phyloP scores from a whole-genome alignment of 345 rosid species.

The Syzygium aromaticum region DNA sequence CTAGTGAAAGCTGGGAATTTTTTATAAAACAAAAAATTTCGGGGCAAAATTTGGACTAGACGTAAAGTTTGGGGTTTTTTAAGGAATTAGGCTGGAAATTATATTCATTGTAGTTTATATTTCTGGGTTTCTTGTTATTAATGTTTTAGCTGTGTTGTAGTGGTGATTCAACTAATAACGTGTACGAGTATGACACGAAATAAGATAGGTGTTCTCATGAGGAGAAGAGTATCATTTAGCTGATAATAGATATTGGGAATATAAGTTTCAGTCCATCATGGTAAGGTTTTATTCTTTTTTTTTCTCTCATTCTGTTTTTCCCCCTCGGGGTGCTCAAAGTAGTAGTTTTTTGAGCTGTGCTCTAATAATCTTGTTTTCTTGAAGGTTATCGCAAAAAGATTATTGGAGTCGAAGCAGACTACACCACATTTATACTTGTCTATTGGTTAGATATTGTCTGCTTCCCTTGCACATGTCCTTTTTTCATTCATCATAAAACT shows the following conservation, averaged over 20 bases:
- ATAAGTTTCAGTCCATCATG: neutral
- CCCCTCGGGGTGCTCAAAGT: neutral
- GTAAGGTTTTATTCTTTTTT: neutral
- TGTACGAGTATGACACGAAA: neutral
- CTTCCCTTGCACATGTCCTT: neutral
- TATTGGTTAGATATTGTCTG: conserved; percentile 38
- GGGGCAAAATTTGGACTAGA: neutral
- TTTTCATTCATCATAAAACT: neutral
- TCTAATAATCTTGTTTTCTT: neutral
- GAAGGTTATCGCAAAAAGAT: conserved; percentile 85
- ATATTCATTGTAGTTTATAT: neutral
- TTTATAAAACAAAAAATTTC: neutral
- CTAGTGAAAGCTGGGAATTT: neutral
- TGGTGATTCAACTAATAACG: neutral
- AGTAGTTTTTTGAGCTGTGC: neutral
- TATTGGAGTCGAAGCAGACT: conserved; percentile 91
- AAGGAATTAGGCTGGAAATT: neutral
- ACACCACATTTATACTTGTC: conserved; percentile 87
- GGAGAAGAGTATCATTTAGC: neutral
- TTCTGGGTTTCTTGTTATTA: neutral
- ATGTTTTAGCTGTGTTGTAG: neutral
- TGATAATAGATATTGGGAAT: neutral
- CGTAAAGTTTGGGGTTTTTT: neutral
- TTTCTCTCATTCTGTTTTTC: neutral
- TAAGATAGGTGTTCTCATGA: neutral